Conservation (phyloP, 345 rosid species). For the Brassica carinata region DNA sequence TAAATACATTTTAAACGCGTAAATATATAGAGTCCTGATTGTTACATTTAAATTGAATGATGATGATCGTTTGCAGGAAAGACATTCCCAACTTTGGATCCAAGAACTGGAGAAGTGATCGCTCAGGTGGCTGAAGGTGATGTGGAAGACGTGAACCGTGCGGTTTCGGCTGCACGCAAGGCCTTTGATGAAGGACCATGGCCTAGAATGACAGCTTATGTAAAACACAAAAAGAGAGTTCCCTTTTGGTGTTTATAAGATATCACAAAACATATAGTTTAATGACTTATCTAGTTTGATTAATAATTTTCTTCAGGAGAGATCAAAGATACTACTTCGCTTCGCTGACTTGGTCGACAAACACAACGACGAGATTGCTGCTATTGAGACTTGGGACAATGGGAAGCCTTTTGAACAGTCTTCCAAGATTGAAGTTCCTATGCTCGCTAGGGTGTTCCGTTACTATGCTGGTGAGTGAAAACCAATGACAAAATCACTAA, state of each 20-base stretch:
- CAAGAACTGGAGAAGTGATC: constrained; percentile 43
- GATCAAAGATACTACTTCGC: constrained; percentile 62
- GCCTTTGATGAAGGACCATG: constrained; percentile 47
- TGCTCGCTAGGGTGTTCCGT: constrained; percentile 66
- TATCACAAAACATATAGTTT: not conserved
- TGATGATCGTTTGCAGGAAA: constrained; percentile 37
- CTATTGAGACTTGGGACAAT: constrained; percentile 90
- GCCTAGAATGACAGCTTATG: constrained; percentile 51
- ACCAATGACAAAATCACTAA: not conserved
- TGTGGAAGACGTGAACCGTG: constrained; percentile 43
- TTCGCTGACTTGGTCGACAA: constrained; percentile 88
- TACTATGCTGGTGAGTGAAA: constrained; percentile 82
- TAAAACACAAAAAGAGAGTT: not conserved
- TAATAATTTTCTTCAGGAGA: constrained; percentile 58
- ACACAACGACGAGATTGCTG: constrained; percentile 82
- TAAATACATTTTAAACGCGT: too few relatives aligned
- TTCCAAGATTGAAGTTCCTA: constrained; percentile 70
- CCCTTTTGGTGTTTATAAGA: constrained; percentile 6
- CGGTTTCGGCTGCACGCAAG: constrained; percentile 42
- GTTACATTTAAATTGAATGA: not conserved
- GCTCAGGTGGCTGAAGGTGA: constrained; percentile 49
- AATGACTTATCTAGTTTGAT: not conserved
- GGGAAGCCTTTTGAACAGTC: constrained; percentile 88
- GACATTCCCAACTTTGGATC: constrained; percentile 43
- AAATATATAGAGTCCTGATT: not conserved